phyloP scores from a whole-genome alignment of 306 rosid species.

The Dalbergia cochinchinensis region DNA sequence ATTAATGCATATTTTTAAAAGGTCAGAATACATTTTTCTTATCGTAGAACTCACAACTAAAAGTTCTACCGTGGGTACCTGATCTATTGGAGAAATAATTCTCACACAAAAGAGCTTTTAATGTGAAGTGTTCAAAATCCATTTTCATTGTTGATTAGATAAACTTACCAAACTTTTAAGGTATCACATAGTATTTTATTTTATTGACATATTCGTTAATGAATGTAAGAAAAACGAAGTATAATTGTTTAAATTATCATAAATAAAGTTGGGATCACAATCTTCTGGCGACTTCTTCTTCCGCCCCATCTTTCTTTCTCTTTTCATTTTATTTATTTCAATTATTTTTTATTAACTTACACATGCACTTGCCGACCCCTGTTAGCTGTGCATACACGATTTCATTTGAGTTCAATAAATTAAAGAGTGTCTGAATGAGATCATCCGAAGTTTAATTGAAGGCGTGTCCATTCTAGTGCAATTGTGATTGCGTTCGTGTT shows the following conservation, averaged over 20 bases:
- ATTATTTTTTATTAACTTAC: neutral
- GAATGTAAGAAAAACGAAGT: no score
- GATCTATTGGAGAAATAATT: no score
- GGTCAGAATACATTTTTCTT: no score
- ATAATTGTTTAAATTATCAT: no score
- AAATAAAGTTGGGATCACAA: no score
- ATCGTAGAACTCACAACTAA: no score
- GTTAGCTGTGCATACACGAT: neutral
- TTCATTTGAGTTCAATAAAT: neutral
- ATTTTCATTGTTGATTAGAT: neutral
- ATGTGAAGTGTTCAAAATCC: no score
- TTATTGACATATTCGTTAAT: neutral
- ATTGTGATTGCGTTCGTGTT: neutral
- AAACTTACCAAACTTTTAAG: neutral
- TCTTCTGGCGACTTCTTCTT: neutral
- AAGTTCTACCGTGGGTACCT: no score
- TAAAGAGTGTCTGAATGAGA: neutral
- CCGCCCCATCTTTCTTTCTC: no score
- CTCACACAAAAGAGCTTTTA: neutral
- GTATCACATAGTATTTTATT: neutral
- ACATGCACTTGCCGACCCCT: neutral
- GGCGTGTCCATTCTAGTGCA: conserved; percentile 26
- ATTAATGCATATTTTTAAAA: no score
- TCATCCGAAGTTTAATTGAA: conserved; percentile 2
- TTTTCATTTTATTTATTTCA: neutral